These are phyloP conservation scores for Naganishia cerealis DNA, from an alignment of 1,284 basidiomycete genomes.

Conservation along the genomic window DNA sequence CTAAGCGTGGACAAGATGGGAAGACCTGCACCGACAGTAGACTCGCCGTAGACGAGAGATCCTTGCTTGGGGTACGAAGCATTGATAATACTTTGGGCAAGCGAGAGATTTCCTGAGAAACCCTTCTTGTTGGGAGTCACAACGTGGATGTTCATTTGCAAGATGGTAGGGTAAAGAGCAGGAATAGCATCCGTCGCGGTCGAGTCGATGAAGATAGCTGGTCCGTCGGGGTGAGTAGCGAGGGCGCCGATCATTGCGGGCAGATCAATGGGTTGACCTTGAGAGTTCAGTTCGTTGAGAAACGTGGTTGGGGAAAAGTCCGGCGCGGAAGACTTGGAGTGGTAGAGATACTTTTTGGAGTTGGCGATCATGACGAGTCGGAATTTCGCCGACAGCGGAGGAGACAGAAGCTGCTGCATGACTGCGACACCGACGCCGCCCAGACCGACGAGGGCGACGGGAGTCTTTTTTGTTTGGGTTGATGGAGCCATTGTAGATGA, in stretches of 20 bases:
- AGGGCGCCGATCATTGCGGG: slow-evolving; percentile 53
- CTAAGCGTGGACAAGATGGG: slow-evolving; percentile 89
- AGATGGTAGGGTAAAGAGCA: slow-evolving; percentile 75
- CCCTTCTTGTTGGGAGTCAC: slow-evolving; percentile 99
- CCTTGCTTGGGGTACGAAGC: slow-evolving; percentile 59
- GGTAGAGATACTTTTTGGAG: slow-evolving; percentile 66
- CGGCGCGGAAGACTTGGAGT: slow-evolving; percentile 46
- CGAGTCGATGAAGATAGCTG: slow-evolving; percentile 86
- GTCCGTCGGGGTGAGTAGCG: slow-evolving; percentile 56
- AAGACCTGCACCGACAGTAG: slow-evolving; percentile 92
- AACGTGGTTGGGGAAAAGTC: slow-evolving; percentile 50
- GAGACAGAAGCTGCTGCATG: slow-evolving; percentile 66
- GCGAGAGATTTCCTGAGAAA: slow-evolving; percentile 70
- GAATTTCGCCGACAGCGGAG: slow-evolving; percentile 64
- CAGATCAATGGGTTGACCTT: slow-evolving; percentile 54
- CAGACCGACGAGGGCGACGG: slow-evolving; percentile 76
- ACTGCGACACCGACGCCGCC: slow-evolving; percentile 86
- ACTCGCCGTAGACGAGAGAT: slow-evolving; percentile 76
- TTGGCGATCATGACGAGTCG: slow-evolving; percentile 74
- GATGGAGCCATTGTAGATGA: slow-evolving; percentile 4
- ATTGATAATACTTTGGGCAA: slow-evolving; percentile 72
- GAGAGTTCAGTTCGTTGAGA: slow-evolving; percentile 48
- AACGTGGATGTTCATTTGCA: slow-evolving; percentile 77
- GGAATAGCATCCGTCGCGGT: slow-evolving; percentile 86
- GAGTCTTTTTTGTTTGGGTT: slow-evolving; percentile 32